phyloP scores from a whole-genome alignment of 768 basidiomycete species.

The Pleurotus giganteus region DNA sequence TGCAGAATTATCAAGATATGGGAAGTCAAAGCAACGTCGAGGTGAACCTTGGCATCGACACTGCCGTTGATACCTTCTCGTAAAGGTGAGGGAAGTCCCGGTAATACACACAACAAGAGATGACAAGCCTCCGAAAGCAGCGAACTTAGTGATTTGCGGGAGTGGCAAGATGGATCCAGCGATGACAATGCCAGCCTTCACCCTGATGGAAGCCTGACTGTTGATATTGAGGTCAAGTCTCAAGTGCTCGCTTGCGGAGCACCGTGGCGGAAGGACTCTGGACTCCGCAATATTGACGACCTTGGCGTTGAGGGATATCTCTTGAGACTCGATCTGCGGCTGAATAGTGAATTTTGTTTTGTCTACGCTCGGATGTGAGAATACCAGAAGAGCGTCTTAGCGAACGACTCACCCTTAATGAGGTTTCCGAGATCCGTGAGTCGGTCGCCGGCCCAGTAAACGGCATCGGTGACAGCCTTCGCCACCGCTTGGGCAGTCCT shows the following conservation, averaged over 20 bases:
- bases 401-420: constrained; percentile 14
- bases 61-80: constrained; percentile 22
- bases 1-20: not conserved
- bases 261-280: not conserved
- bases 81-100: not conserved
- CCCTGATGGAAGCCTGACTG: constrained; percentile 13
- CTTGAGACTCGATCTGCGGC: not conserved
- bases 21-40: constrained; percentile 20
- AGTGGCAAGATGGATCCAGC: constrained; percentile 24
- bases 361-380: constrained; percentile 10
- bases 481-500: not conserved
- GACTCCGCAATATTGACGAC: constrained; percentile 2
- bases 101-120: too few relatives aligned
- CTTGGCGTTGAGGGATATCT: constrained; percentile 15
- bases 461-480: not conserved
- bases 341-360: constrained; percentile 10
- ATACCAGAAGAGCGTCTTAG: constrained; percentile 16
- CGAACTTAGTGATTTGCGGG: constrained; percentile 25
- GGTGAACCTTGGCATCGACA: constrained; percentile 25
- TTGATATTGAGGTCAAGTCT: not conserved
- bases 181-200: constrained; percentile 22
- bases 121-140: constrained; percentile 21
- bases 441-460: not conserved
- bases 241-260: not conserved
- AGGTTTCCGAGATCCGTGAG: constrained; percentile 19